A percentile compares a stretch with the other conserved stretches of the same genome.
phyloP scores from a whole-genome alignment of 129 eudicot species.

The Ambrosia trifida region DNA sequence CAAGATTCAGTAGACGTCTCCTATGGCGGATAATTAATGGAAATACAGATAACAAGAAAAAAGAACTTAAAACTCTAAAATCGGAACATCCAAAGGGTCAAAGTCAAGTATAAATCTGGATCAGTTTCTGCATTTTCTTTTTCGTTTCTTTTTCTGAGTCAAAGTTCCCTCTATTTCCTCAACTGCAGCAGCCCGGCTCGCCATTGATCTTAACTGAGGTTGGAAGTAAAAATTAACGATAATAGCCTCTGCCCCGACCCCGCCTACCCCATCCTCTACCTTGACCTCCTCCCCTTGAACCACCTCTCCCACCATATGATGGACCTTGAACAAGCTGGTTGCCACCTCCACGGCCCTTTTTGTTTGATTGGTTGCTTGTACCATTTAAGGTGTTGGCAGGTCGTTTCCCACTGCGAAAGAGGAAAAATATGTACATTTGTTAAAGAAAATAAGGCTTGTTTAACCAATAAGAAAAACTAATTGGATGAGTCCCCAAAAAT shows the following conservation, averaged over 20 bases:
- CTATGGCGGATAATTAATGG: background rate
- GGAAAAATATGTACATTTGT: background rate
- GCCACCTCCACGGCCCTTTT: conserved; percentile 61
- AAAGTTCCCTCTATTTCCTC: background rate
- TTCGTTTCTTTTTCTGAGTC: conserved; percentile 7
- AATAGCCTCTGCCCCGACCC: conserved; percentile 50
- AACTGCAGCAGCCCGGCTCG: conserved; percentile 3
- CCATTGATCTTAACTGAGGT: background rate
- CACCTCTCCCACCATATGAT: conserved; percentile 57
- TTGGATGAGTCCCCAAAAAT: background rate
- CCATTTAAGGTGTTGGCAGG: conserved; percentile 50
- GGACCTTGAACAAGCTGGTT: conserved; percentile 58
- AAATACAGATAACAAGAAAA: conserved; percentile 13
- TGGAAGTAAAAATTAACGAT: conserved; percentile 28
- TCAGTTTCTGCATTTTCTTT: conserved; percentile 1
- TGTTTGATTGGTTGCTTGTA: conserved; percentile 44
- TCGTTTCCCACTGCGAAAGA: conserved; percentile 57
- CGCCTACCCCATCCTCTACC: conserved; percentile 61
- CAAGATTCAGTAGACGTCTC: background rate
- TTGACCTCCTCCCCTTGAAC: conserved; percentile 53
- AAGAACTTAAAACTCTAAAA: background rate
- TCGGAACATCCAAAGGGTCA: background rate
- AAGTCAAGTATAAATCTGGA: conserved; percentile 18
- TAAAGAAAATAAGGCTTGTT: background rate
- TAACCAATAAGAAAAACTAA: background rate